Percentiles rank a stretch among this genome's conserved stretches.
Evolutionary conservation across 1,284 basidiomycete species (phyloP).

Genomic region (Neonothopanus nambi): DNA sequence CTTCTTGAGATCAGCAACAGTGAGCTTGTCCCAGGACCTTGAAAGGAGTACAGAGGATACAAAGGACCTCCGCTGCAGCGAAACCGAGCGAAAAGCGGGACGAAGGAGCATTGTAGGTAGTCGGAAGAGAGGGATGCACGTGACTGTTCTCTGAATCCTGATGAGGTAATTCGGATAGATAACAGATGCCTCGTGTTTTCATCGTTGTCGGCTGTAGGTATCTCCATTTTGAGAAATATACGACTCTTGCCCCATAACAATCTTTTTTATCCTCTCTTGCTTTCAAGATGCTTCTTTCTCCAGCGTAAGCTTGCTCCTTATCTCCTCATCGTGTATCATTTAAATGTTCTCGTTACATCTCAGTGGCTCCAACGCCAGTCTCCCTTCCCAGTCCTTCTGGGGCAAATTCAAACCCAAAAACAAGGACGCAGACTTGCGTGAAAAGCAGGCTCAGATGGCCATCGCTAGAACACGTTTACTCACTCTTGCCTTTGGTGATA

Average conservation of each 20-base stretch:
- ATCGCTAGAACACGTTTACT: conserved; percentile 70
- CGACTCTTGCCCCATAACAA: conserved; percentile 28
- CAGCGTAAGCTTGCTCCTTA: conserved; percentile 58
- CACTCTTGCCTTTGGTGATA: conserved; percentile 78
- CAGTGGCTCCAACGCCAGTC: conserved; percentile 67
- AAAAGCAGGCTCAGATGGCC: conserved; percentile 56
- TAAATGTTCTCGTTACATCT: conserved; percentile 32
- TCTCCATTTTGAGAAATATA: conserved; percentile 28
- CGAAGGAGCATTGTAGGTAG: conserved; percentile 28
- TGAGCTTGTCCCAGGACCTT: conserved; percentile 64
- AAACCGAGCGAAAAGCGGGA: conserved; percentile 10
- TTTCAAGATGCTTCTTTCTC: conserved; percentile 34
- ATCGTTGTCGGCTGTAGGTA: conserved; percentile 33
- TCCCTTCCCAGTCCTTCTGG: conserved; percentile 65
- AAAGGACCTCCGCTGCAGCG: conserved; percentile 36
- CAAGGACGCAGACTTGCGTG: conserved; percentile 58
- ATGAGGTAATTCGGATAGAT: conserved; percentile 15
- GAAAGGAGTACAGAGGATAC: conserved; percentile 70
- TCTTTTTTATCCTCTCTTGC: conserved; percentile 17
- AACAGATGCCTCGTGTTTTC: conserved; percentile 46
- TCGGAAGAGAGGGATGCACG: conserved; percentile 1
- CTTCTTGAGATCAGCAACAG: conserved; percentile 58
- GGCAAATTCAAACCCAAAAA: conserved; percentile 67
- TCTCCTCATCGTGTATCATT: conserved; percentile 25
- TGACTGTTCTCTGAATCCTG: not conserved